Evolutionary conservation across 805 yeast species (phyloP).

Genomic region (Wickerhamiella cacticola): DNA sequence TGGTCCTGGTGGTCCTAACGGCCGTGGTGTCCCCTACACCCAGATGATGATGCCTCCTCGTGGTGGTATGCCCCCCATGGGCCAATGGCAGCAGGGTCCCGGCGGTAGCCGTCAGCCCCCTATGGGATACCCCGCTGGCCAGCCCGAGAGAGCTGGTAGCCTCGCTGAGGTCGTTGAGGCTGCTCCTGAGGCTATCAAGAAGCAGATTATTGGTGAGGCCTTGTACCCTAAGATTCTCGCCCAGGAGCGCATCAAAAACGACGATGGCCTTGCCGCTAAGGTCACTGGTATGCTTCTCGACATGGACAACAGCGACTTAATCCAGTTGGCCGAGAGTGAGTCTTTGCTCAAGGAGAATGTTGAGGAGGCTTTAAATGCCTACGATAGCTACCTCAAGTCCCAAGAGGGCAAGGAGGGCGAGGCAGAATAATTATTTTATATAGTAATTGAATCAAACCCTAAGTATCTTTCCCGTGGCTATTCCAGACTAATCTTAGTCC

Average conservation of each 20-base stretch:
- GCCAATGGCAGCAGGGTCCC: constrained; percentile 34
- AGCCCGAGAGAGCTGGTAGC: constrained; percentile 25
- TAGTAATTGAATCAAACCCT: background rate
- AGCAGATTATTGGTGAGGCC: constrained; percentile 96
- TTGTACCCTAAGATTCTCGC: constrained; percentile 80
- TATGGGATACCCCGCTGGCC: constrained; percentile 18
- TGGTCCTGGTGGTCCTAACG: constrained; percentile 62
- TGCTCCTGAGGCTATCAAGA: constrained; percentile 71
- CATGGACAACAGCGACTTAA: constrained; percentile 81
- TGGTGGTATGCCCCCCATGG: constrained; percentile 29
- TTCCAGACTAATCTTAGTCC: too few relatives aligned
- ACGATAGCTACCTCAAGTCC: constrained; percentile 83
- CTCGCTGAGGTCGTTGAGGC: constrained; percentile 57
- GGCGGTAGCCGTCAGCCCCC: constrained; percentile 30
- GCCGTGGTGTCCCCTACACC: constrained; percentile 44
- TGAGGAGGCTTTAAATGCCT: constrained; percentile 88
- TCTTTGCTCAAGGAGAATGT: constrained; percentile 81
- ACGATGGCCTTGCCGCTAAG: constrained; percentile 93
- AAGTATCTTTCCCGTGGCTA: too few relatives aligned
- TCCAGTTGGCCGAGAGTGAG: constrained; percentile 80
- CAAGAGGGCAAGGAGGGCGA: too few relatives aligned
- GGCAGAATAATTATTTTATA: constrained; percentile 22
- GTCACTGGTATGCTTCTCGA: constrained; percentile 98
- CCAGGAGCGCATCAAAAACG: constrained; percentile 72
- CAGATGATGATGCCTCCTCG: constrained; percentile 30